phyloP scores from a whole-genome alignment of 2,329 filamentous ascomycete species.

The Dactylellina sp. region DNA sequence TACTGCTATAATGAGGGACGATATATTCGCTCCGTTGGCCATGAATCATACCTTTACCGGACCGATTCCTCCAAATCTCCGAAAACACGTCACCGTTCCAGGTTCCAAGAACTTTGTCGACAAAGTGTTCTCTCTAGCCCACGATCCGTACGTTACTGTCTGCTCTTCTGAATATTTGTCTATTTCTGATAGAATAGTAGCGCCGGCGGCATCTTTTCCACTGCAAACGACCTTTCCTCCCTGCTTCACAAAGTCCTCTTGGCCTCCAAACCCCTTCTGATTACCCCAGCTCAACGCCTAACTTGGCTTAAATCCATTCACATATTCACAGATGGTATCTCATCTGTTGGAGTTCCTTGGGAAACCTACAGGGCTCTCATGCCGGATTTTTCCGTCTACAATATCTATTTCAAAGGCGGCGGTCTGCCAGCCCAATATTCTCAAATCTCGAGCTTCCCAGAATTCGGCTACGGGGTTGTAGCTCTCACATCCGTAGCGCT shows the following conservation, averaged over 20 bases:
- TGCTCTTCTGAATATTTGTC: neutral
- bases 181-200: constrained; percentile 10
- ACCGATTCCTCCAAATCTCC: constrained; percentile 21
- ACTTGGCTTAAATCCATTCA: constrained; percentile 42
- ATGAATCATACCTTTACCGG: constrained; percentile 47
- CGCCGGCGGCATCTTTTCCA: constrained; percentile 51
- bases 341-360: constrained; percentile 44
- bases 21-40: constrained; percentile 35
- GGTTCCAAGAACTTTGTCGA: constrained; percentile 36
- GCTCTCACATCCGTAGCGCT: constrained; percentile 26
- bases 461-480: constrained; percentile 43
- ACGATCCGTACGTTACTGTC: constrained; percentile 32
- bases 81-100: constrained; percentile 38
- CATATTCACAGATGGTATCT: constrained; percentile 43
- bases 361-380: constrained; percentile 40
- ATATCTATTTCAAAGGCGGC: constrained; percentile 50
- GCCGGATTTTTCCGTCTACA: constrained; percentile 41
- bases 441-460: constrained; percentile 35
- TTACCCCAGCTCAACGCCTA: constrained; percentile 32
- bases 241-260: constrained; percentile 42
- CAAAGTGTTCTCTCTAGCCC: constrained; percentile 16
- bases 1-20: constrained; percentile 25
- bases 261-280: constrained; percentile 19
- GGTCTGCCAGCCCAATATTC: constrained; percentile 37
- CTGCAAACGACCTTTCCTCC: constrained; percentile 40